Evolutionary conservation across 1,284 basidiomycete genomes (phyloP).

Genomic region (Trichosporon inkin): DNA sequence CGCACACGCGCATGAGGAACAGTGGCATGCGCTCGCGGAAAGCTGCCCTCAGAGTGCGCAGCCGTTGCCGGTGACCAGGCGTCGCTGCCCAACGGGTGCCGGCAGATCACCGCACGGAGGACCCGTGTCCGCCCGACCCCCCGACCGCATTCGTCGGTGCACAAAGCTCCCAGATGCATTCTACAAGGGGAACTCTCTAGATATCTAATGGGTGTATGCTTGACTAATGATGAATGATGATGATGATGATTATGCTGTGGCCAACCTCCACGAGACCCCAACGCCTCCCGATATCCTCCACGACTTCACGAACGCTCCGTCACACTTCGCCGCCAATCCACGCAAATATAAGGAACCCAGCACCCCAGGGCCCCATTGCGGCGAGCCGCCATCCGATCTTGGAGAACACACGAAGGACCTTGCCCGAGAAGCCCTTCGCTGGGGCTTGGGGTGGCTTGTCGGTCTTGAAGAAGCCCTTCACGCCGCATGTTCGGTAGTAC

Average conservation of each 20-base stretch:
- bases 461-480: neutral
- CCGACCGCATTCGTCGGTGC: neutral
- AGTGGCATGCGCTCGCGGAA: too few species aligned
- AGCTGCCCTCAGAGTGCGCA: too few species aligned
- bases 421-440: slow-evolving; percentile 1
- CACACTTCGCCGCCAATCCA: slow-evolving; percentile 50
- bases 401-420: neutral
- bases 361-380: slow-evolving; percentile 48
- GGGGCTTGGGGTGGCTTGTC: neutral
- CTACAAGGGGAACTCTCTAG: neutral
- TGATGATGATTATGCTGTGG: neutral
- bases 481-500: neutral
- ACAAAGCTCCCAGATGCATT: slow-evolving; percentile 1
- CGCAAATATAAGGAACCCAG: slow-evolving; percentile 49
- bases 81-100: too few species aligned
- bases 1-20: too few species aligned
- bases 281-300: too few species aligned
- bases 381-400: slow-evolving; percentile 42
- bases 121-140: neutral
- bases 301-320: too few species aligned
- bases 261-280: too few species aligned
- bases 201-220: neutral
- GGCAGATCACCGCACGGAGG: neutral
- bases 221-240: neutral
- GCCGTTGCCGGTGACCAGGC: too few species aligned